phyloP scores from a whole-genome alignment of 2,329 filamentous ascomycete genomes.

The Pezicula carpinea region DNA sequence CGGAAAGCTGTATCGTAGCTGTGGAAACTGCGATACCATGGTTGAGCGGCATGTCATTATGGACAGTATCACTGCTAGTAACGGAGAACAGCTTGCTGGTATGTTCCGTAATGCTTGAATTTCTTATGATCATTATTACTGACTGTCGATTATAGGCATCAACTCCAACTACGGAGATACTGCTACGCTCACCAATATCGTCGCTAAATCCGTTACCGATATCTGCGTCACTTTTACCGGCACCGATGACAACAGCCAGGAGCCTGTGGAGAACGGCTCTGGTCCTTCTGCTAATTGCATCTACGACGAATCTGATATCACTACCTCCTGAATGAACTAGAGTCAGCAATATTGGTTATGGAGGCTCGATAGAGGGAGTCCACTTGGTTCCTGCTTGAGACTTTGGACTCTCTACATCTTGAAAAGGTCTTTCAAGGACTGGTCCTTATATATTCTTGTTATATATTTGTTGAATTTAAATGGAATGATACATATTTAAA shows the following conservation, averaged over 20 bases:
- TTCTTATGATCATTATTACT: not conserved
- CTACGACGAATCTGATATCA: conserved; percentile 5
- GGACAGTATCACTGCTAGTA: conserved; percentile 36
- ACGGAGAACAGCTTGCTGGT: conserved; percentile 28
- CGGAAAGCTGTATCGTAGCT: conserved; percentile 46
- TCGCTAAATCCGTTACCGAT: conserved; percentile 17
- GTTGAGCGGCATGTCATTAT: conserved; percentile 30
- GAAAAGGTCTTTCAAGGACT: too few relatives aligned
- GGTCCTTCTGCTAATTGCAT: conserved; percentile 33
- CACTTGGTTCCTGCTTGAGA: too few relatives aligned
- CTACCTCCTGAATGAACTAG: not conserved
- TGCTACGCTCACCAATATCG: conserved; percentile 36
- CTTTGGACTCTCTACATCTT: too few relatives aligned
- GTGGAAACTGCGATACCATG: conserved; percentile 41
- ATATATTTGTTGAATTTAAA: too few relatives aligned
- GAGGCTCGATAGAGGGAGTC: too few relatives aligned
- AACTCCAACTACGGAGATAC: conserved; percentile 48
- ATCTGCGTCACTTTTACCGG: conserved; percentile 29
- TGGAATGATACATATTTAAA: too few relatives aligned
- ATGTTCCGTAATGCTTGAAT: not conserved
- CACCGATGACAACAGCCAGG: conserved; percentile 29
- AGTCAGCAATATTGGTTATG: too few relatives aligned
- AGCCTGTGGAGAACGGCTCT: conserved; percentile 33
- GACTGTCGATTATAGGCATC: conserved; percentile 39
- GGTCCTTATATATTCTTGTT: too few relatives aligned